Evolutionary conservation across 148 eudicot species (phyloP).

Genomic region (Rhododendron molle): DNA sequence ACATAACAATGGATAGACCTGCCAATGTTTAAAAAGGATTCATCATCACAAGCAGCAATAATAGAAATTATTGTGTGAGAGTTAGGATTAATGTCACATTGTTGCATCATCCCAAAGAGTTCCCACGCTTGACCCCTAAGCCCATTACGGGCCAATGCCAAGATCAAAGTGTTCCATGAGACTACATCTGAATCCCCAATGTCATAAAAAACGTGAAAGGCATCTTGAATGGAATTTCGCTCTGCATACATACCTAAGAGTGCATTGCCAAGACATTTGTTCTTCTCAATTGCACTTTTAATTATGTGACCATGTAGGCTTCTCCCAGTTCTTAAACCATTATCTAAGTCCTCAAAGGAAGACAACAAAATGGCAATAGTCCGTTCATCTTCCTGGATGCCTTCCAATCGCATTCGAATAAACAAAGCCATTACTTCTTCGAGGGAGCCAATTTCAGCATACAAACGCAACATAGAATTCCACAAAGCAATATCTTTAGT

Average conservation of each 20-base stretch:
- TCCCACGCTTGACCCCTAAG: constrained; percentile 31
- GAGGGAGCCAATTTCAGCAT: constrained; percentile 19
- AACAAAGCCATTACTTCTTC: constrained; percentile 29
- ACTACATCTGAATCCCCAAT: constrained; percentile 24
- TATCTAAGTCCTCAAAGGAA: constrained; percentile 22
- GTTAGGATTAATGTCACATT: constrained; percentile 29
- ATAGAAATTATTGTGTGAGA: constrained; percentile 39
- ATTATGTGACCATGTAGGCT: constrained; percentile 36
- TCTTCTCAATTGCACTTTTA: constrained; percentile 23
- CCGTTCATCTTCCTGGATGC: constrained; percentile 28
- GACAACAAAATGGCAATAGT: constrained; percentile 29
- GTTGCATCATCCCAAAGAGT: constrained; percentile 32
- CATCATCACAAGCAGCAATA: constrained; percentile 30
- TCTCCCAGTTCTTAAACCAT: constrained; percentile 21
- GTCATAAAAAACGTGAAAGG: constrained; percentile 23
- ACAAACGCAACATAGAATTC: constrained; percentile 40
- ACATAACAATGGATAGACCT: constrained; percentile 39
- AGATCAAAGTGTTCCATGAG: constrained; percentile 40
- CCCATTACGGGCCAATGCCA: constrained; percentile 23
- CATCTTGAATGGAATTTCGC: constrained; percentile 23
- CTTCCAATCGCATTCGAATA: constrained; percentile 33
- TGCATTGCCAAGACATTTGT: constrained; percentile 24
- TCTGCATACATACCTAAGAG: constrained; percentile 34
- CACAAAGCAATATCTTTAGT: constrained; percentile 33
- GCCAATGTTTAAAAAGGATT: constrained; percentile 23